Evolutionary conservation across 495 filamentous ascomycete genomes (phyloP).

Genomic region (Aspergillus biplanus): DNA sequence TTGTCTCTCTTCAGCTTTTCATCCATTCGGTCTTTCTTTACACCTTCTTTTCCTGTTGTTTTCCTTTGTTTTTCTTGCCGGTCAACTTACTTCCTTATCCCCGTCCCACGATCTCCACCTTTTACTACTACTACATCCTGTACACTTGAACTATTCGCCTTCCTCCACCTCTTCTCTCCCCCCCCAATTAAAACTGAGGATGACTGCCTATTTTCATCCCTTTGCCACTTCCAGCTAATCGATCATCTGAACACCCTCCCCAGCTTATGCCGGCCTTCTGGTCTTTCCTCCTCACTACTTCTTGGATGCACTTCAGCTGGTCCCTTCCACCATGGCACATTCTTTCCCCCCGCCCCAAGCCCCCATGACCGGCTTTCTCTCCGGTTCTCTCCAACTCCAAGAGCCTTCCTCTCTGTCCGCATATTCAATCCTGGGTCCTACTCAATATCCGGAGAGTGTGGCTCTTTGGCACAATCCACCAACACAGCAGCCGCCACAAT

Average conservation of each 20-base stretch:
- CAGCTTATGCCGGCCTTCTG: constrained; percentile 22
- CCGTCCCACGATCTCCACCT: constrained; percentile 11
- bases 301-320: constrained; percentile 25
- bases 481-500: constrained; percentile 23
- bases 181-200: constrained; percentile 12
- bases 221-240: constrained; percentile 4
- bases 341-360: constrained; percentile 40
- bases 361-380: constrained; percentile 36
- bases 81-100: constrained; percentile 1
- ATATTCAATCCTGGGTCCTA: constrained; percentile 41
- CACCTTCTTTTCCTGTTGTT: constrained; percentile 8
- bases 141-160: background rate
- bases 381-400: constrained; percentile 16
- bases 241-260: constrained; percentile 15
- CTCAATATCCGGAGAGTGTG: constrained; percentile 46
- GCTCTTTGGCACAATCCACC: constrained; percentile 49
- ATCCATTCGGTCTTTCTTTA: constrained; percentile 3
- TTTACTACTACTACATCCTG: constrained; percentile 1
- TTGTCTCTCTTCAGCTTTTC: constrained; percentile 7
- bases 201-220: constrained; percentile 9
- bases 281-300: constrained; percentile 9
- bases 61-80: constrained; percentile 2
- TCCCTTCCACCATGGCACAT: constrained; percentile 37
- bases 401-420: constrained; percentile 35
- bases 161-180: constrained; percentile 10